Evolutionary conservation across 2,329 filamentous ascomycete genomes (phyloP).

Genomic region (Aspergillus flavus): DNA sequence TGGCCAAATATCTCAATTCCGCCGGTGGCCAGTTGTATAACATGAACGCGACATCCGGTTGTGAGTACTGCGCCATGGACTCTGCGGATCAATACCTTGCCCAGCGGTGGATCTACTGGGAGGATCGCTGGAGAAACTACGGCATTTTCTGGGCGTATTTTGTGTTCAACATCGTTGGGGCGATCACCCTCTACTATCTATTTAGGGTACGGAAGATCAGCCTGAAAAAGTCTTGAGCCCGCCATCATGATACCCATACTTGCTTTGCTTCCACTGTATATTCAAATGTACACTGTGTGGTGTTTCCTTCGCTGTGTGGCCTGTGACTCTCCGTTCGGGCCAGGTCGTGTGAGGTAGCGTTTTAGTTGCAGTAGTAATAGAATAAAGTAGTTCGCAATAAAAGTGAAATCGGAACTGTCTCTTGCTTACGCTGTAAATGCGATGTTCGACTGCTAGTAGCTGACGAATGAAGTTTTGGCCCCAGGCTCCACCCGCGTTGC

Average conservation of each 20-base stretch:
- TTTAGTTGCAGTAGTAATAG: neutral
- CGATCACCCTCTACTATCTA: slow-evolving; percentile 56
- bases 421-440: no score
- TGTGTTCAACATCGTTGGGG: slow-evolving; percentile 58
- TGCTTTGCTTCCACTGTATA: neutral
- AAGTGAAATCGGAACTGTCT: no score
- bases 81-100: slow-evolving; percentile 43
- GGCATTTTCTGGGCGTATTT: slow-evolving; percentile 63
- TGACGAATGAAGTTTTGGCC: no score
- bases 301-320: no score
- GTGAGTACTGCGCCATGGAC: slow-evolving; percentile 49
- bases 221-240: neutral
- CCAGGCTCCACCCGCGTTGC: neutral
- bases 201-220: slow-evolving; percentile 28
- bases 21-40: slow-evolving; percentile 59
- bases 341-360: neutral
- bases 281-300: neutral
- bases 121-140: slow-evolving; percentile 67
- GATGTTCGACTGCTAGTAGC: no score
- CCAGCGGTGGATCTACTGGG: slow-evolving; percentile 53
- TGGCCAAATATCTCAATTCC: slow-evolving; percentile 51
- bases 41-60: slow-evolving; percentile 49
- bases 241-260: neutral
- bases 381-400: no score
- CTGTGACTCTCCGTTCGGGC: neutral